Conservation (phyloP, 2,329 filamentous ascomycete species). For the Fusarium sp. region DNA sequence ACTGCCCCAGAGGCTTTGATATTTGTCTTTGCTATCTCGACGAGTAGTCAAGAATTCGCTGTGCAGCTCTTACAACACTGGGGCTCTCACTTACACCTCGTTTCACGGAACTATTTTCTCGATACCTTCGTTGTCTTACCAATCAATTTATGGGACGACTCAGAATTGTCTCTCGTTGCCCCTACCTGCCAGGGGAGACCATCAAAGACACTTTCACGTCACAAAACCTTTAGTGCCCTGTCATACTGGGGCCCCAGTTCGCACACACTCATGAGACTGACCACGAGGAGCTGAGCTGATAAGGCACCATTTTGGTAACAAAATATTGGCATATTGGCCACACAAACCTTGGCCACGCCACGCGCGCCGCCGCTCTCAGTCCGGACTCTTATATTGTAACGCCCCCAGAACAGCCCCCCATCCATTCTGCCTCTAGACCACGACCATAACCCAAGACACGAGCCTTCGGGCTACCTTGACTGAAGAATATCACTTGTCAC, state of each 20-base stretch:
- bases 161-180: conserved; percentile 23
- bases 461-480: background rate
- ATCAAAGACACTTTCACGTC: conserved; percentile 29
- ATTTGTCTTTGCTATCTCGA: background rate
- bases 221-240: conserved; percentile 12
- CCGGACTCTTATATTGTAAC: conserved; percentile 38
- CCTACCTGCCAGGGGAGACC: conserved; percentile 19
- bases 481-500: background rate
- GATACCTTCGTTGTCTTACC: conserved; percentile 33
- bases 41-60: background rate
- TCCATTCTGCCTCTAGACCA: conserved; percentile 12
- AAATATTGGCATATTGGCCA: conserved; percentile 35
- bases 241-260: conserved; percentile 10
- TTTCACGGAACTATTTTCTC: conserved; percentile 21
- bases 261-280: conserved; percentile 12
- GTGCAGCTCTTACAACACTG: background rate
- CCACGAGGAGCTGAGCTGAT: conserved; percentile 26
- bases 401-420: conserved; percentile 27
- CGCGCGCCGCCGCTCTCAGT: conserved; percentile 29
- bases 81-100: conserved; percentile 19
- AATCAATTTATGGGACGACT: conserved; percentile 27
- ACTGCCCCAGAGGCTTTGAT: background rate
- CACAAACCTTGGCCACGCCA: conserved; percentile 36
- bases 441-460: conserved; percentile 4
- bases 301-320: conserved; percentile 22